Conservation (phyloP, 2,329 filamentous ascomycete genomes). For the Pleurostoma richardsiae region DNA sequence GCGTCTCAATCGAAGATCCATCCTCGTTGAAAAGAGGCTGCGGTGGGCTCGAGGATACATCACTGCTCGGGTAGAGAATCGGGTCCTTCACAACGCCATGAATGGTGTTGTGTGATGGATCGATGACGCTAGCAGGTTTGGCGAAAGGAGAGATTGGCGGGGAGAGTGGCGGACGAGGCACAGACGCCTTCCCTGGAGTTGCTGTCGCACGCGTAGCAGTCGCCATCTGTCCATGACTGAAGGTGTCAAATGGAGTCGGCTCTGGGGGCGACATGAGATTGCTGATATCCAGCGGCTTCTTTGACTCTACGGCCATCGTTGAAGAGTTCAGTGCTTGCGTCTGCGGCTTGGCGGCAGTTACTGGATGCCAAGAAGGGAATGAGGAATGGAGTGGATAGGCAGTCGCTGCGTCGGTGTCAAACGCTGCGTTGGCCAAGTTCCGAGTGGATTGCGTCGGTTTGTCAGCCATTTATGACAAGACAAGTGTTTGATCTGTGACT, state of each 20-base stretch:
- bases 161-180: constrained; percentile 42
- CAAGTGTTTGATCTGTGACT: constrained; percentile 6
- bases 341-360: too few species aligned
- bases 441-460: constrained; percentile 3
- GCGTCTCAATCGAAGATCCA: constrained; percentile 25
- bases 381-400: background rate
- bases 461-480: constrained; percentile 9
- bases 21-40: constrained; percentile 47
- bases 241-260: constrained; percentile 46
- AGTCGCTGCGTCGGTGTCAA: background rate
- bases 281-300: constrained; percentile 42
- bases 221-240: constrained; percentile 20
- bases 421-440: constrained; percentile 4
- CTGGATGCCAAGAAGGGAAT: background rate
- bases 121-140: constrained; percentile 28
- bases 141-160: constrained; percentile 53
- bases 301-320: constrained; percentile 14
- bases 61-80: constrained; percentile 50
- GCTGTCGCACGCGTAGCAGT: background rate
- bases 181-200: constrained; percentile 24
- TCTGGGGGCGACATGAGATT: constrained; percentile 61
- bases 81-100: constrained; percentile 39
- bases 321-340: background rate
- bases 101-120: constrained; percentile 18
- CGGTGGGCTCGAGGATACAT: constrained; percentile 31